These are phyloP conservation scores for Glycine latifolia DNA, from an alignment of 306 rosid species.

Conservation along the genomic window DNA sequence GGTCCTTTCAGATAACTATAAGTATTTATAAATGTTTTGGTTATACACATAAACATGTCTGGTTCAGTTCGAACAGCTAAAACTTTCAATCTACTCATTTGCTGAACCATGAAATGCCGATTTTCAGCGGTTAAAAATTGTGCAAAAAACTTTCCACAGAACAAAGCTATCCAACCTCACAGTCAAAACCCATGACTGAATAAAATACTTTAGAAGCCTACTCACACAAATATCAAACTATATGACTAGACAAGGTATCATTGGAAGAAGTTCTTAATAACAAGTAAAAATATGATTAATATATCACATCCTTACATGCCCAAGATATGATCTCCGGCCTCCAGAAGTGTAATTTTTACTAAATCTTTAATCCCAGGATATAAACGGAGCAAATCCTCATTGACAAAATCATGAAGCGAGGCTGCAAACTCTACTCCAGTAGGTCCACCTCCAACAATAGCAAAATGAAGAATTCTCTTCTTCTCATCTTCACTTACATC, in stretches of 20 bases:
- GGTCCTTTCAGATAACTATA: not conserved
- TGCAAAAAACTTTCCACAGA: not conserved
- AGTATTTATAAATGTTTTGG: not conserved
- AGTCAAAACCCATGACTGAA: not conserved
- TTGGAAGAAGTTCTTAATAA: slow-evolving; percentile 26
- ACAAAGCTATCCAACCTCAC: not conserved
- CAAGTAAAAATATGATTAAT: not conserved
- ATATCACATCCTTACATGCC: slow-evolving; percentile 69
- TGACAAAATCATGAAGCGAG: slow-evolving; percentile 90
- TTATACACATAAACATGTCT: not conserved
- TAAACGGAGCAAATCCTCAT: slow-evolving; percentile 75
- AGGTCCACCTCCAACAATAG: slow-evolving; percentile 98
- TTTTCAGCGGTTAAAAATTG: slow-evolving; percentile 16
- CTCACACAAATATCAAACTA: not conserved
- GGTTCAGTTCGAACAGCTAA: not conserved
- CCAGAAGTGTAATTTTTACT: slow-evolving; percentile 86
- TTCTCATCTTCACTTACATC: slow-evolving; percentile 78
- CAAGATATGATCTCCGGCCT: slow-evolving; percentile 90
- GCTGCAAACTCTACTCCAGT: slow-evolving; percentile 99
- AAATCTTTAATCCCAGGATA: slow-evolving; percentile 79
- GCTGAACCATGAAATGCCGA: not conserved
- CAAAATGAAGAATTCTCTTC: slow-evolving; percentile 95
- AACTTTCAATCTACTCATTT: not conserved
- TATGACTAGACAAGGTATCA: not conserved
- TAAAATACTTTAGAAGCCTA: slow-evolving; percentile 56